A percentile compares a stretch with the other conserved stretches of the same genome.
Conservation (phyloP, 768 basidiomycete species). For the Podaxis sp. region DNA sequence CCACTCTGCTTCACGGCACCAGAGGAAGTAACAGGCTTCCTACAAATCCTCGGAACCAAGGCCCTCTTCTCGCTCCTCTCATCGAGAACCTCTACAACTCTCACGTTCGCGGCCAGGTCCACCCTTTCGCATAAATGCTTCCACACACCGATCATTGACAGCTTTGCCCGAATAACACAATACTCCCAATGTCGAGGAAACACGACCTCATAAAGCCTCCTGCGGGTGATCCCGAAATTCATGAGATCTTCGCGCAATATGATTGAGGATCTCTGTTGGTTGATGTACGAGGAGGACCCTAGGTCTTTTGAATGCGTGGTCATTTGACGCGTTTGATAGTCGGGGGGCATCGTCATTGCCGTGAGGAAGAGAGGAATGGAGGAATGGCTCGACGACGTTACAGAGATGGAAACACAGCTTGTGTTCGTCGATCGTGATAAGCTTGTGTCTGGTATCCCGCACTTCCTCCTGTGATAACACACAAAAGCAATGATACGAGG, state of each 20-base stretch:
- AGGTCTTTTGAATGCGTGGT: background rate
- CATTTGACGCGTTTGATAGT: background rate
- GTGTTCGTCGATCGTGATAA: conserved; percentile 56
- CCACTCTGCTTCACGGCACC: background rate
- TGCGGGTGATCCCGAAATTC: conserved; percentile 56
- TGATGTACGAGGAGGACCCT: conserved; percentile 43
- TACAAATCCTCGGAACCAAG: conserved; percentile 3
- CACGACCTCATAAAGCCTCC: conserved; percentile 52
- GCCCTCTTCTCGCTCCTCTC: conserved; percentile 32
- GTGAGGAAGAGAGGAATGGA: conserved; percentile 28
- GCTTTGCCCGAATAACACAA: conserved; percentile 56
- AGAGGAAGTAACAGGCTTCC: background rate
- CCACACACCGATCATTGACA: conserved; percentile 61
- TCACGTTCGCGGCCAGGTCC: conserved; percentile 58
- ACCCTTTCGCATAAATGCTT: conserved; percentile 59
- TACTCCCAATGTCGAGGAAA: conserved; percentile 66
- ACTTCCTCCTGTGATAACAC: conserved; percentile 28
- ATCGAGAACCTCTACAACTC: conserved; percentile 60
- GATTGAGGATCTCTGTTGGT: conserved; percentile 69
- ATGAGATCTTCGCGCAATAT: conserved; percentile 57
- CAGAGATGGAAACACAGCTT: conserved; percentile 59
- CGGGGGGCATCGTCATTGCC: conserved; percentile 17
- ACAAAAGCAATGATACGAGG: conserved; percentile 48
- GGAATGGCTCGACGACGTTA: conserved; percentile 59
- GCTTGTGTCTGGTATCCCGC: conserved; percentile 57